Conservation (phyloP, 495 filamentous ascomycete species). For the Trichoderma virens region DNA sequence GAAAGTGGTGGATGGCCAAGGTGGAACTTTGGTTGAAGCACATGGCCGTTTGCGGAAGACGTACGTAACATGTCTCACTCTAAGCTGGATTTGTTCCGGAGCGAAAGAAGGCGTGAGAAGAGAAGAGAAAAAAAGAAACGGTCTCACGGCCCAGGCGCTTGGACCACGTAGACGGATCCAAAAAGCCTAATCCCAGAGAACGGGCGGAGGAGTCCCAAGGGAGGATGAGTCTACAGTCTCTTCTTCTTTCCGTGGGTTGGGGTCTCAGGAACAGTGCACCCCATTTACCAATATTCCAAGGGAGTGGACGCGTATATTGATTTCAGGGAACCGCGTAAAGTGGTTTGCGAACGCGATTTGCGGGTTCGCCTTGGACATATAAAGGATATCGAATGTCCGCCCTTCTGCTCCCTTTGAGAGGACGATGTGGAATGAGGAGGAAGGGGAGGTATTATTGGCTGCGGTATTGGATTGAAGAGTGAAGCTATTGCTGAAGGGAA, state of each 20-base stretch:
- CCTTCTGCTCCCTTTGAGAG: background rate
- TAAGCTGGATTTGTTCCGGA: background rate
- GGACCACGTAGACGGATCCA: background rate
- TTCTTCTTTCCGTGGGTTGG: background rate
- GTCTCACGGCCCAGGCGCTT: background rate
- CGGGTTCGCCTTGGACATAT: background rate
- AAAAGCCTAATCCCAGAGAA: background rate
- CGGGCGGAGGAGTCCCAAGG: background rate
- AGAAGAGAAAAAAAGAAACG: background rate
- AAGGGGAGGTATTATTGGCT: background rate
- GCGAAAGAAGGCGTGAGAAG: background rate
- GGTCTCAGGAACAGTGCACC: background rate
- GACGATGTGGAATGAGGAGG: background rate
- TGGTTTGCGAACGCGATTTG: background rate
- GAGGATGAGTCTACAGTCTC: background rate
- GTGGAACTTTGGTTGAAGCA: background rate
- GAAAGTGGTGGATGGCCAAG: background rate
- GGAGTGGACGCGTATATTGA: background rate
- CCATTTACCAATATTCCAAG: background rate
- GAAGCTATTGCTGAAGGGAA: too few species aligned
- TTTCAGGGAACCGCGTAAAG: background rate
- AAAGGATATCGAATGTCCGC: background rate
- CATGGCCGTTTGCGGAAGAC: background rate
- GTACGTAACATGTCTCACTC: background rate
- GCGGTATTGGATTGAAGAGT: background rate